Evolutionary conservation across 345 rosid species (phyloP), one percentile per base, ranked within the genome.

Genomic region (Raphanus sativus): DNA sequence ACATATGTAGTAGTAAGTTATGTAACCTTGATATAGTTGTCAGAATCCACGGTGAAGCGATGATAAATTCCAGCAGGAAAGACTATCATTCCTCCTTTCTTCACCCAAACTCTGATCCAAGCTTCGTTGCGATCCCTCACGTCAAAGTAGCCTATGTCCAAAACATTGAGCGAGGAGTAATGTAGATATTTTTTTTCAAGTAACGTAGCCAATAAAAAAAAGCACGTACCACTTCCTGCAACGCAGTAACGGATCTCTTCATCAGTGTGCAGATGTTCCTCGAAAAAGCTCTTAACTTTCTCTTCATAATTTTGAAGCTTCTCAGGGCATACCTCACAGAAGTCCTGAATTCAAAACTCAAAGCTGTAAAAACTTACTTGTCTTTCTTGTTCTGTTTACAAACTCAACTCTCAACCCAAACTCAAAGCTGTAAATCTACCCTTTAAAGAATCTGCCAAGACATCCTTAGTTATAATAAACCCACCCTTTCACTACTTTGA

Each of bases 231-330:
- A 77, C 94, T 95, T 85, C 99, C 98, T 79, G 84, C 96, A 74
- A 95, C 88, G 76, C 86, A 86, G 67, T 95, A 88, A 69, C 96
- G 93, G 69, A 93, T 95, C 93, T 93, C 99, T 75, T 95, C 98
- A 83, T 95, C 98, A 28, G 98, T 95, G 81, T 91, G 99, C 61
- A 95, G 84, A 86, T 93, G 99, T 63, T 95, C 97, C 75, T 95
- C 96, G 59, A 89, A 96, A 77, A 96, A 91, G 77, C 81, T 84
- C 73, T 93, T 95, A 0, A 95, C 92, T 83, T 93, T 95, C 62
- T 78, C 89, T 63, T 93, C 99, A 71, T 93, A 95, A 70, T 93
- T 90, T 67, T 86, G 94, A 28, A 91, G 89, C 84, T 92, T 91
- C 81, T 87, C 94, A 0, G 99, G 93, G 86, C 91, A 92, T 75